Base-by-base conservation (phyloP, 306 rosid species). In the Glycine tomentella region DNA sequence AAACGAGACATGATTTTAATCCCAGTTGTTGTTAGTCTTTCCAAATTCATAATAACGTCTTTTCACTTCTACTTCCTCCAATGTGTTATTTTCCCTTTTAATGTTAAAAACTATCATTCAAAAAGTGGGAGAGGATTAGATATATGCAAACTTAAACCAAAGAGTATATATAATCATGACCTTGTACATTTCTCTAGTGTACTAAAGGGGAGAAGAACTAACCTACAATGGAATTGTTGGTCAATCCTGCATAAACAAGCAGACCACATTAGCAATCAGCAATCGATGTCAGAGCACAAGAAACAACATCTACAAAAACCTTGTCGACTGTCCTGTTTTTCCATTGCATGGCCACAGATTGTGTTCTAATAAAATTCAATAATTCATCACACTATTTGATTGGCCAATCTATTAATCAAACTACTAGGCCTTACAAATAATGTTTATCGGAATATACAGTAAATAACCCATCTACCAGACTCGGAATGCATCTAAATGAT, bases 171-270 rank as follows among this genome's bases (percentile, higher is more conserved):
- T 65, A 38, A 34, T 36, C 20, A 63, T 63, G 48, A 36, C 11
- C 20, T 6, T 12, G 31, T 46, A 82, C 25, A 13, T n/a, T 36
- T 53, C 36, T 78, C 8, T 64, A 1, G 12, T 1, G 75, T 62
- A 77, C 49, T 2, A 53, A 45, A 49, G 57, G 75, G 49, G 49
- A 49, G 55, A 80, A 68, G 53, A 77, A 75, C 87, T 79, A 42
- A 86, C 91, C 89, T 72, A 85, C 2, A 79, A 86, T 72, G 72
- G 87, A 86, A 59, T 76, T 69, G 80, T 86, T 86, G 80, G 71
- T 73, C 72, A 82, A 72, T 72, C 87, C 91, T 88, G 91, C 87
- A 88, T 61, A 59, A 81, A 55, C 48, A 78, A 49, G 66, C 17
- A 36, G 48, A 63, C 20, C 46, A 63, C 45, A 10, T 63, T 73